Conservation (phyloP, 257 asterid species). For the Salvia miltiorrhiza region DNA sequence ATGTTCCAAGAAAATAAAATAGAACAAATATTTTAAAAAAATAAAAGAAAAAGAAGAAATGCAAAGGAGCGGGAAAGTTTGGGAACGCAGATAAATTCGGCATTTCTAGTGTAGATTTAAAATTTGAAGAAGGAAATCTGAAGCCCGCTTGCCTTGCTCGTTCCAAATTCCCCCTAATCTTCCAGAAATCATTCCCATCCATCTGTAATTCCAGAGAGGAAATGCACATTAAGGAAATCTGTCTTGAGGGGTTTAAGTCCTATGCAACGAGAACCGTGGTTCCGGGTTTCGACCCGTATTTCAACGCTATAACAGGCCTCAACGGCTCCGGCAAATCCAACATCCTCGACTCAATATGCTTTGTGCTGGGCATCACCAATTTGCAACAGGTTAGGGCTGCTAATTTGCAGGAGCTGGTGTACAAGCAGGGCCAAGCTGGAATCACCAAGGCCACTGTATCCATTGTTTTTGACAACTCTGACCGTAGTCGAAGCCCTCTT, state of each 20-base stretch:
- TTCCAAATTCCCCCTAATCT: neutral
- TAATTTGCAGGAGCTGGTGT: constrained; percentile 95
- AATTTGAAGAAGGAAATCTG: neutral
- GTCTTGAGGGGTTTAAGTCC: constrained; percentile 95
- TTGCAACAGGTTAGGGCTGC: constrained; percentile 99
- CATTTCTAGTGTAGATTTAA: no score
- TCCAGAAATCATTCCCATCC: constrained; percentile 8
- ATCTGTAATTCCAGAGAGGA: neutral
- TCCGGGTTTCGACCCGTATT: constrained; percentile 83
- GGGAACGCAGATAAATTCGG: no score
- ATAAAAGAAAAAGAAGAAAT: no score
- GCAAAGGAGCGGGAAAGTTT: no score
- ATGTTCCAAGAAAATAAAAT: no score
- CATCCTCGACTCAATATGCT: constrained; percentile 96
- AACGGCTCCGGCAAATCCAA: constrained; percentile 98
- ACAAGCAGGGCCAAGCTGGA: constrained; percentile 99
- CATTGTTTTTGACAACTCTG: constrained; percentile 83
- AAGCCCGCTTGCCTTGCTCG: neutral
- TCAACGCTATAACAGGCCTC: constrained; percentile 94
- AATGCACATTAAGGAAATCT: constrained; percentile 84
- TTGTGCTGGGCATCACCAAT: constrained; percentile 92
- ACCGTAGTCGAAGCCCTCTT: constrained; percentile 75
- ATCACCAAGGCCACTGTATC: constrained; percentile 97
- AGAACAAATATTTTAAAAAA: no score
- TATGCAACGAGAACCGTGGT: constrained; percentile 94